Evolutionary conservation across 148 eudicot genomes (phyloP).

Genomic region (Chenopodium suecicum): DNA sequence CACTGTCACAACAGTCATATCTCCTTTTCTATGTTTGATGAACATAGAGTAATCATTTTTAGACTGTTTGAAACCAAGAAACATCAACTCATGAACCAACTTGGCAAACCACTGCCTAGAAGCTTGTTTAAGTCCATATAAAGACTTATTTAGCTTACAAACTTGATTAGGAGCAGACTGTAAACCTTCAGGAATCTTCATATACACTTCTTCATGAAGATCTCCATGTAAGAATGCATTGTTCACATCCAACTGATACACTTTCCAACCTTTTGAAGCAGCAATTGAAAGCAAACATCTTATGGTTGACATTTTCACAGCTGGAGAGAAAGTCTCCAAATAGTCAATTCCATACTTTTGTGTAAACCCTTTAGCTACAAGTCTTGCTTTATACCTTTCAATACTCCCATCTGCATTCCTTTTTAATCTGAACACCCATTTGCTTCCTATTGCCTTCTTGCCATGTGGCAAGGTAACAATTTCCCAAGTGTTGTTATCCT

Average conservation of each 20-base stretch:
- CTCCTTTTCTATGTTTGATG: background rate
- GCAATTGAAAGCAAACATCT: background rate
- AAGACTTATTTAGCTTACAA: too few species aligned
- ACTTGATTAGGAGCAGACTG: too few species aligned
- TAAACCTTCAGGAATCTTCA: too few species aligned
- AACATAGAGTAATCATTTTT: background rate
- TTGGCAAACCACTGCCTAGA: background rate
- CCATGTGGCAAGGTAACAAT: too few species aligned
- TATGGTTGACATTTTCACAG: background rate
- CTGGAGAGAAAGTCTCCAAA: background rate
- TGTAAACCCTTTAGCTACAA: background rate
- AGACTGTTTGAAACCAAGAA: background rate
- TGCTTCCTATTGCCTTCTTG: background rate
- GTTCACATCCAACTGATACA: too few species aligned
- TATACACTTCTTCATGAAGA: too few species aligned
- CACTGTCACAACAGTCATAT: background rate
- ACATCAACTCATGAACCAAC: background rate
- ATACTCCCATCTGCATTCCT: background rate
- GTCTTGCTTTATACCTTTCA: background rate
- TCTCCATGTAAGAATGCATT: too few species aligned
- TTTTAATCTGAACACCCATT: background rate
- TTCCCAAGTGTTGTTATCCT: too few species aligned
- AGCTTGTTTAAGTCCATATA: background rate
- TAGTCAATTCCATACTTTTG: background rate
- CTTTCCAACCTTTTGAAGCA: background rate